Percentiles rank a stretch among this genome's conserved stretches.
phyloP scores from a whole-genome alignment of 202 grass and related monocot species.

The Saccharum hybrid region DNA sequence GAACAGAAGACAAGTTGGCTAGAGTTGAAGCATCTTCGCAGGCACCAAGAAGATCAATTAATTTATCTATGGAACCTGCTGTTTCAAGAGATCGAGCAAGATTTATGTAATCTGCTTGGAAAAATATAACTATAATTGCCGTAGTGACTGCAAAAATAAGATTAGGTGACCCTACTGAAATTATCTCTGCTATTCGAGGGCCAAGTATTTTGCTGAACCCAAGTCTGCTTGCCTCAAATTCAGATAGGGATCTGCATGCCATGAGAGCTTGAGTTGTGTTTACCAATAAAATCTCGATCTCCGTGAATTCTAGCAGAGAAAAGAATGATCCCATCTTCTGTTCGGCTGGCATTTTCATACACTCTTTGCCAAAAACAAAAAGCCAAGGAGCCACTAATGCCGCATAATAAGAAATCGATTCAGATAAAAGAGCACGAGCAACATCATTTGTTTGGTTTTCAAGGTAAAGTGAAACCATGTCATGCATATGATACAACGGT shows the following conservation, averaged over 20 bases:
- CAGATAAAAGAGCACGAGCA: constrained; percentile 46
- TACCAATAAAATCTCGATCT: constrained; percentile 53
- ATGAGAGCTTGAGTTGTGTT: constrained; percentile 60
- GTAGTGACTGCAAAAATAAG: constrained; percentile 50
- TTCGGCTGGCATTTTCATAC: constrained; percentile 45
- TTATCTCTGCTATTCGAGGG: constrained; percentile 56
- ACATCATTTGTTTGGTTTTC: constrained; percentile 57
- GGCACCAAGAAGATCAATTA: constrained; percentile 49
- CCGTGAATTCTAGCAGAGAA: constrained; percentile 50
- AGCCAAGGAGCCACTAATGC: constrained; percentile 67
- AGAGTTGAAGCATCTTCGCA: constrained; percentile 51
- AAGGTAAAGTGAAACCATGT: constrained; percentile 75
- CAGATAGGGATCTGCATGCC: constrained; percentile 63
- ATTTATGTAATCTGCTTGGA: constrained; percentile 48
- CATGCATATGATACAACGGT: constrained; percentile 65
- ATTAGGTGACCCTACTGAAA: constrained; percentile 52
- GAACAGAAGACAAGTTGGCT: constrained; percentile 51
- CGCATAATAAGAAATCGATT: constrained; percentile 49
- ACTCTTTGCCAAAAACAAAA: constrained; percentile 70
- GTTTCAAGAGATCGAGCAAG: constrained; percentile 60
- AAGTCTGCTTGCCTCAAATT: constrained; percentile 57
- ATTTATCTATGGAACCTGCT: constrained; percentile 53
- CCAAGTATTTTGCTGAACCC: constrained; percentile 60
- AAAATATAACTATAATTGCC: constrained; percentile 56
- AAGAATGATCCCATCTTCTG: constrained; percentile 59